A percentile compares a stretch with the other conserved stretches of the same genome.
These are phyloP conservation scores for Ministeria vibrans DNA, from an alignment of 78 protist genomes.

Conservation along the genomic window DNA sequence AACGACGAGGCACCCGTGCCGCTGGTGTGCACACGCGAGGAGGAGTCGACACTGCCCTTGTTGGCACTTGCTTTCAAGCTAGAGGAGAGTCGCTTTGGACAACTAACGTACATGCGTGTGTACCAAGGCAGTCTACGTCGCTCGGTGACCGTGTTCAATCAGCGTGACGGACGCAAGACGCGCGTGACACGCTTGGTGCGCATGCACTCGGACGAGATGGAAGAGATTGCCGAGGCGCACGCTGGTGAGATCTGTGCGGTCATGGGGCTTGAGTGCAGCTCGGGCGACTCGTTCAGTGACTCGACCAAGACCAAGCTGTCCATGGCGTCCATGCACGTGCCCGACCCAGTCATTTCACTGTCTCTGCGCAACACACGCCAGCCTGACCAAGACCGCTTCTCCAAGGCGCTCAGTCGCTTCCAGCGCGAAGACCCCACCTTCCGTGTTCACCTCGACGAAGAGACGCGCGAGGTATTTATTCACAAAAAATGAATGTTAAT, in stretches of 20 bases:
- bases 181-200: conserved; percentile 80
- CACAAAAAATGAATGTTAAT: no score
- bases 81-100: conserved; percentile 66
- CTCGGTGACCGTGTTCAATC: conserved; percentile 69
- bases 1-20: conserved; percentile 24
- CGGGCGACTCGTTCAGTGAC: conserved; percentile 90
- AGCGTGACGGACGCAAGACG: conserved; percentile 40
- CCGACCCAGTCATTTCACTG: background rate
- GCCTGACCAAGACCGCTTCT: background rate
- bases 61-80: conserved; percentile 86
- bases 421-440: background rate
- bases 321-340: background rate
- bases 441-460: background rate
- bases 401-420: background rate
- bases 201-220: conserved; percentile 88
- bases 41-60: conserved; percentile 45
- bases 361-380: background rate
- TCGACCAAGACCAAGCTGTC: background rate
- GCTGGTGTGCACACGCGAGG: conserved; percentile 26
- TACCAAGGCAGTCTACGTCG: conserved; percentile 73
- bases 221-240: conserved; percentile 24
- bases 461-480: background rate
- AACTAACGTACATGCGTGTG: conserved; percentile 89
- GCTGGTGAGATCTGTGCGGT: conserved; percentile 95
- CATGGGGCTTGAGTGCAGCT: conserved; percentile 90